A percentile compares a stretch with the other conserved stretches of the same genome.
Evolutionary conservation across 2,329 filamentous ascomycete genomes (phyloP).

Genomic region (Alternaria gansuensis): DNA sequence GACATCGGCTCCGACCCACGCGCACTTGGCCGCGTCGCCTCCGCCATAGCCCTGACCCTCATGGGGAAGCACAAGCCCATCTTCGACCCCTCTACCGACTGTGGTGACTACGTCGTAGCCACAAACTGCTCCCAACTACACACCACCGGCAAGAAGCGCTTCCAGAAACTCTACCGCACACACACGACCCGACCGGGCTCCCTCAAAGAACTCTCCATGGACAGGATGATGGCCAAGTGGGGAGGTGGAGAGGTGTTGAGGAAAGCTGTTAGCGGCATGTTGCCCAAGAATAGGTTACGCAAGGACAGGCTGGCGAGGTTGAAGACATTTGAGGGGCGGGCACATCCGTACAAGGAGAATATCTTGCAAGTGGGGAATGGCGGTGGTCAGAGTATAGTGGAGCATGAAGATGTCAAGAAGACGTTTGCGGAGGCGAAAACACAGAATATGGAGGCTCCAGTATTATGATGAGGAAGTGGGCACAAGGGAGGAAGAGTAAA

Average conservation of each 20-base stretch:
- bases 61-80: slow-evolving; percentile 99
- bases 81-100: slow-evolving; percentile 96
- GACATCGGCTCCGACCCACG: slow-evolving; percentile 72
- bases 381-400: slow-evolving; percentile 46
- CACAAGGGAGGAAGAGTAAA: not conserved
- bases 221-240: slow-evolving; percentile 91
- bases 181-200: slow-evolving; percentile 91
- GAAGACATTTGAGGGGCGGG: slow-evolving; percentile 94
- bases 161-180: slow-evolving; percentile 94
- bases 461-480: slow-evolving; percentile 28
- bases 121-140: slow-evolving; percentile 87
- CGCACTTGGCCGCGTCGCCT: slow-evolving; percentile 88
- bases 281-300: slow-evolving; percentile 93
- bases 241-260: slow-evolving; percentile 90
- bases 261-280: slow-evolving; percentile 93
- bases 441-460: slow-evolving; percentile 25
- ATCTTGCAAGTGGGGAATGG: slow-evolving; percentile 71
- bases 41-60: slow-evolving; percentile 82
- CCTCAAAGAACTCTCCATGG: slow-evolving; percentile 90
- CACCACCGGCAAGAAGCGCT: slow-evolving; percentile 89
- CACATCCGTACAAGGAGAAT: slow-evolving; percentile 92
- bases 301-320: slow-evolving; percentile 86
- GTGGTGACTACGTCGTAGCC: slow-evolving; percentile 97
- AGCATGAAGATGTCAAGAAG: slow-evolving; percentile 51
- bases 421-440: slow-evolving; percentile 42